Evolutionary conservation across 148 eudicot genomes (phyloP).

Genomic region (Limonium bicolor): DNA sequence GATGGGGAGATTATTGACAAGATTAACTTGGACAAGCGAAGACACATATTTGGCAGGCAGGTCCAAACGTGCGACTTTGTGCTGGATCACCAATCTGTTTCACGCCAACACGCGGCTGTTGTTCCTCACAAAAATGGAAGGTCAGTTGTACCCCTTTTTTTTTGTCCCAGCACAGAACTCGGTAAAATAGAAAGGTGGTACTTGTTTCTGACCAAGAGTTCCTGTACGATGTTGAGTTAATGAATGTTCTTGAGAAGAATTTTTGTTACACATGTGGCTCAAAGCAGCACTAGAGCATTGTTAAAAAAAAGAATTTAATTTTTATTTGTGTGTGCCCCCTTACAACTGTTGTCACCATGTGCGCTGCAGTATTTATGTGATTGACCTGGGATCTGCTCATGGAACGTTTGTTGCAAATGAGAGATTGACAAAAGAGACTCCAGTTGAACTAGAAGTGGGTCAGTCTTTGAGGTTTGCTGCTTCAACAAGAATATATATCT

Average conservation of each 20-base stretch:
- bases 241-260: too few relatives aligned
- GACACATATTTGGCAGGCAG: conserved; percentile 87
- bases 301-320: too few relatives aligned
- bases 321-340: too few relatives aligned
- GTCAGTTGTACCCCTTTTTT: too few relatives aligned
- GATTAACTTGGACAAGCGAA: conserved; percentile 56
- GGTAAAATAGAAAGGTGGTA: too few relatives aligned
- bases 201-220: too few relatives aligned
- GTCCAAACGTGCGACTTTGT: conserved; percentile 87
- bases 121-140: conserved; percentile 96
- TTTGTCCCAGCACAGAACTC: too few relatives aligned
- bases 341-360: too few relatives aligned
- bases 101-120: conserved; percentile 96
- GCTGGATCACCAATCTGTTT: conserved; percentile 93
- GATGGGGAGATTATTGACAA: conserved; percentile 63
- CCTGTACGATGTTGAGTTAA: too few relatives aligned
- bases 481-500: conserved; percentile 67
- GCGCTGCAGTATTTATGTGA: conserved; percentile 57
- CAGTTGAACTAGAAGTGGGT: conserved; percentile 82
- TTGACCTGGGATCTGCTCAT: conserved; percentile 95
- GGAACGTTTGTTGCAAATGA: conserved; percentile 98
- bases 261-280: too few relatives aligned
- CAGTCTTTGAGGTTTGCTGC: conserved; percentile 95
- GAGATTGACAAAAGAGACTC: conserved; percentile 72
- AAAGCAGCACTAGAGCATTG: too few relatives aligned